Percentiles rank a stretch among this genome's conserved stretches.
Conservation (phyloP, 73 alveolate species). For the Blepharisma stoltei region DNA sequence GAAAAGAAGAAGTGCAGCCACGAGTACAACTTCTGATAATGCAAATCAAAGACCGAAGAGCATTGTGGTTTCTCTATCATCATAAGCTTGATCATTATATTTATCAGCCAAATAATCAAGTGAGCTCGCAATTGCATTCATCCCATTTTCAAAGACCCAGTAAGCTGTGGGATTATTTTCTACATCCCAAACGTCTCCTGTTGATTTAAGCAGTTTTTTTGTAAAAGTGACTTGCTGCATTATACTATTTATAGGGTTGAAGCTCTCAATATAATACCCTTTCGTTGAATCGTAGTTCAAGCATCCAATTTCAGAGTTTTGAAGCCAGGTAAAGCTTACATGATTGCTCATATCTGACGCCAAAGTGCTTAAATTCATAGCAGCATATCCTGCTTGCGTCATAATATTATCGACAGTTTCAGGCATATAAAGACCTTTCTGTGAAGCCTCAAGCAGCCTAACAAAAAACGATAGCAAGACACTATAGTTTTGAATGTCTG, state of each 20-base stretch:
- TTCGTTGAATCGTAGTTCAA: no score
- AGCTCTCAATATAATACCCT: not conserved
- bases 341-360: no score
- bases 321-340: no score
- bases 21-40: not conserved
- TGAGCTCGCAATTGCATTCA: not conserved
- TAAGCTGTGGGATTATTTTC: not conserved
- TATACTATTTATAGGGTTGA: no score
- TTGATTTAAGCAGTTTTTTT: not conserved
- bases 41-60: not conserved
- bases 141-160: constrained; percentile 19
- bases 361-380: no score
- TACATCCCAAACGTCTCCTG: not conserved
- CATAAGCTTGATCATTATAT: not conserved
- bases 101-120: not conserved
- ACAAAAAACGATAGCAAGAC: not conserved
- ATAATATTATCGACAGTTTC: not conserved
- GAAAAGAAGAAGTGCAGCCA: not conserved
- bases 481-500: not conserved
- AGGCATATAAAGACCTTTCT: not conserved
- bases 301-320: no score
- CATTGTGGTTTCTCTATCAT: not conserved
- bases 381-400: no score
- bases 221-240: not conserved
- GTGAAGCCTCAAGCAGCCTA: not conserved